Evolutionary conservation across 2,329 filamentous ascomycete species (phyloP), one percentile per base, ranked within the genome.

Genomic region (Dothideomycetes sp.): DNA sequence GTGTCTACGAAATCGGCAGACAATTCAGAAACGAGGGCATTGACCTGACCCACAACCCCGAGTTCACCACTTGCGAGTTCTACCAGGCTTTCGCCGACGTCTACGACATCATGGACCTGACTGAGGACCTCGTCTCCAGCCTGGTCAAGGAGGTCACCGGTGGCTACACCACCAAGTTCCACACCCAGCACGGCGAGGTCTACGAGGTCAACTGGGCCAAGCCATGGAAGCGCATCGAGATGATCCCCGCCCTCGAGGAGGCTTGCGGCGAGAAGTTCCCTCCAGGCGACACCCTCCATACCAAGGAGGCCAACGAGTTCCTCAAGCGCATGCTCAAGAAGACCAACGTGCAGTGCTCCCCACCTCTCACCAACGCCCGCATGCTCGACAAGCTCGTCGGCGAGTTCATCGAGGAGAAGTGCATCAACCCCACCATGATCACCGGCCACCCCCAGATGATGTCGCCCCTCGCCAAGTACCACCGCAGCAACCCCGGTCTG

Each of bases 11-110:
- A 61, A 78, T 98, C 47, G 91, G 91, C 48, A 81, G 87, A 49
- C 86, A 94, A 60, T 98, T 98, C 76, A 73, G 91, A 54, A 98
- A 98, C 57, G 88, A 94, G 63, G 81, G 83, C 44, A 81, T 86
- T 48, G 86, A 94, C 60, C 69, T 91, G 37, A 98, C 91, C 5
- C 91, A 98, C 72, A 98, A 96, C 70, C 91, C 84, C 30, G 91
- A 98, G 61, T 98, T 98, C 69, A 98, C 91, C 32, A 94, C 86
- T 18, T 85, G 86, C 61, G 91, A 98, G 63, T 96, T 96, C 67
- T 98, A 98, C 66, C 80, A 84, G 75, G 89, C 91, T 3, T 96
- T 62, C 41, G 62, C 67, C 29, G 87, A 94, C 62, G 77, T 94
- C 51, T 84, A 93, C 62, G 91, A 96, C 57, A 70, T 95, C 44